Conservation (phyloP, 768 basidiomycete genomes). For the Hydnomerulius pinastri region DNA sequence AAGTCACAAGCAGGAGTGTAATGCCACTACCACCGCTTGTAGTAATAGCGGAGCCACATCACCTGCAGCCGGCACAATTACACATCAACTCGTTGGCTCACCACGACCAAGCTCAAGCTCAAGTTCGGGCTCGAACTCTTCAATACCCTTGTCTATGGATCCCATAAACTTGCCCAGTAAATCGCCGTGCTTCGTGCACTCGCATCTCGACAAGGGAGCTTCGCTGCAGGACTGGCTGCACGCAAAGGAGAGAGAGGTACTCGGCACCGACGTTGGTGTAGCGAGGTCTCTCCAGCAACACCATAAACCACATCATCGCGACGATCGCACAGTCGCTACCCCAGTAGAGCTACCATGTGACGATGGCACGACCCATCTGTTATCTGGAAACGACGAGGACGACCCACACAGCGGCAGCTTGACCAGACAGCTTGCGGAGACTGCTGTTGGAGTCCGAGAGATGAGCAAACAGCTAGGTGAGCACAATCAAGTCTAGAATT, state of each 20-base stretch:
- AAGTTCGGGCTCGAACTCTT: slow-evolving; percentile 31
- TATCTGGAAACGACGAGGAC: slow-evolving; percentile 47
- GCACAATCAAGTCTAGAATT: slow-evolving; percentile 22
- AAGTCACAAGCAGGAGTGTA: background rate
- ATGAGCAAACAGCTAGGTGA: slow-evolving; percentile 98
- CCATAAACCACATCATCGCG: slow-evolving; percentile 12
- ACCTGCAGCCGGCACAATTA: slow-evolving; percentile 19
- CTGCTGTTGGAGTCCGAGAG: slow-evolving; percentile 94
- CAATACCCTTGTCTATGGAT: slow-evolving; percentile 30
- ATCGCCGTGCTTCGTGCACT: slow-evolving; percentile 94
- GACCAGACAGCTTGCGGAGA: slow-evolving; percentile 93
- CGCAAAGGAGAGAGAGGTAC: slow-evolving; percentile 28
- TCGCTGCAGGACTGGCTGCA: slow-evolving; percentile 78
- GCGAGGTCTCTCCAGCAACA: slow-evolving; percentile 47
- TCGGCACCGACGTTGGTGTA: slow-evolving; percentile 46
- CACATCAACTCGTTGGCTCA: slow-evolving; percentile 18
- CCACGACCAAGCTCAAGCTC: slow-evolving; percentile 18
- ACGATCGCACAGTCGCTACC: slow-evolving; percentile 3
- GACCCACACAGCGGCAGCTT: slow-evolving; percentile 75
- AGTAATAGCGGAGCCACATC: slow-evolving; percentile 12
- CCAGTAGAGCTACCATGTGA: slow-evolving; percentile 17
- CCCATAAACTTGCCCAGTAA: slow-evolving; percentile 27
- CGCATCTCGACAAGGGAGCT: slow-evolving; percentile 80
- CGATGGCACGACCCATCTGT: slow-evolving; percentile 17
- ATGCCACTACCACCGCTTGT: background rate